A percentile compares a stretch with the other conserved stretches of the same genome.
Evolutionary conservation across 305 asterid genomes (phyloP).

Genomic region (Fraxinus albicans): DNA sequence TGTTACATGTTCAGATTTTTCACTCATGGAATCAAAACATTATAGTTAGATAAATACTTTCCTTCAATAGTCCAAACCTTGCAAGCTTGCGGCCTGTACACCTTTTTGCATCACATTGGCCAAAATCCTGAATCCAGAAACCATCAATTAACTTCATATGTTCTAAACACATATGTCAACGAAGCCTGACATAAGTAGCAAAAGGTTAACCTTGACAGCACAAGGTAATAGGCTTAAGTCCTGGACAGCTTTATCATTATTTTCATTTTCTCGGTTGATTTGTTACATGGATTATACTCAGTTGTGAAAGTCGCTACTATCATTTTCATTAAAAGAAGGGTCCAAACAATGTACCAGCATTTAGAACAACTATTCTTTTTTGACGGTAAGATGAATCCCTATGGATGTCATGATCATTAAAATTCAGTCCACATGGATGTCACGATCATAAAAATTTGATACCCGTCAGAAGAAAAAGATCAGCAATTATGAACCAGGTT

Average conservation of each 20-base stretch:
- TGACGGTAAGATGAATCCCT: neutral
- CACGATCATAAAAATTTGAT: neutral
- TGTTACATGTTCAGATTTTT: neutral
- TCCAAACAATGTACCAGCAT: neutral
- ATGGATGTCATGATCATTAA: neutral
- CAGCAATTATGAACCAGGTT: neutral
- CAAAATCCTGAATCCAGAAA: constrained; percentile 65
- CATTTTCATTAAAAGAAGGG: neutral
- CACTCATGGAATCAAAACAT: neutral
- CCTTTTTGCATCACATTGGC: constrained; percentile 93
- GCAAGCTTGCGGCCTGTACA: constrained; percentile 98
- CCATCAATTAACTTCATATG: neutral
- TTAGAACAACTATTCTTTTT: neutral
- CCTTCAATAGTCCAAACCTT: constrained; percentile 85
- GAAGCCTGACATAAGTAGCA: neutral
- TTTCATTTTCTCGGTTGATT: neutral
- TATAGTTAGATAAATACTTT: constrained; percentile 45
- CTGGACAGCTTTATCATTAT: neutral
- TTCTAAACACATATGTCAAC: neutral
- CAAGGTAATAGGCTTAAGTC: neutral
- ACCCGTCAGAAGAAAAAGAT: neutral
- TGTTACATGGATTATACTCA: neutral
- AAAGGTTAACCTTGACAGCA: neutral
- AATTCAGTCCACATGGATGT: neutral
- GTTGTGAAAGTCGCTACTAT: neutral